Conservation (phyloP, 805 yeast species). For the Starmerella riodocensis region DNA sequence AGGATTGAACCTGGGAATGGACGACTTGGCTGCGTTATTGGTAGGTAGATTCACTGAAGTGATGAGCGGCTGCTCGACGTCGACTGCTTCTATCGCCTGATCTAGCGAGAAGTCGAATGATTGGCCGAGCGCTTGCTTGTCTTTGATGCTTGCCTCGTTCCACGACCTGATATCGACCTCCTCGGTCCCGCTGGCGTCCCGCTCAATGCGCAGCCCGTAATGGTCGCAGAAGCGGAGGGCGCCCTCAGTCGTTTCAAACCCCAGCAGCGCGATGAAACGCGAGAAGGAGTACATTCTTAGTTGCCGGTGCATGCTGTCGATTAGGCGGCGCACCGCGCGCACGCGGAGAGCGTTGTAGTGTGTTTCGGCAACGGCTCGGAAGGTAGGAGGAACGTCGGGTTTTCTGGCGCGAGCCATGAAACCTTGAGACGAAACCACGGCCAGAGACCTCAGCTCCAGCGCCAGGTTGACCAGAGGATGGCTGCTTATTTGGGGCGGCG, state of each 20-base stretch:
- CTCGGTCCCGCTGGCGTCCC: constrained; percentile 7
- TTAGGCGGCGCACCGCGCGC: constrained; percentile 56
- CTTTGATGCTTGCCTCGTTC: constrained; percentile 11
- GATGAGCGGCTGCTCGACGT: constrained; percentile 6
- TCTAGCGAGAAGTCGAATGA: constrained; percentile 11
- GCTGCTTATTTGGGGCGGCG: constrained; percentile 46
- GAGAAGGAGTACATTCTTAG: constrained; percentile 40
- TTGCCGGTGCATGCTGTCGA: constrained; percentile 55
- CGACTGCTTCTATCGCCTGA: not conserved
- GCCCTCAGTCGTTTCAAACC: constrained; percentile 51
- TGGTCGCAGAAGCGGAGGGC: constrained; percentile 45
- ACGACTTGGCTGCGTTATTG: not conserved
- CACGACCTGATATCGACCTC: constrained; percentile 16
- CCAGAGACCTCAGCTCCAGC: constrained; percentile 50
- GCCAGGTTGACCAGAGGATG: constrained; percentile 57
- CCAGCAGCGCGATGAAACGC: constrained; percentile 39
- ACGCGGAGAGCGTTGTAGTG: constrained; percentile 56
- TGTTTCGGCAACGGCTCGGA: constrained; percentile 64
- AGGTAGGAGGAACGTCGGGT: constrained; percentile 46
- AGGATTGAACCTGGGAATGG: constrained; percentile 1
- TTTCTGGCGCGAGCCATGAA: constrained; percentile 49
- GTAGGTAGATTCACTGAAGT: not conserved
- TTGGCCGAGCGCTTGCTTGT: constrained; percentile 8
- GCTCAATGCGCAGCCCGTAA: constrained; percentile 36
- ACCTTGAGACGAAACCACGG: constrained; percentile 35